Percentiles rank a stretch among this genome's conserved stretches.
Conservation (phyloP, 257 asterid species). For the Cruciata laevipes region DNA sequence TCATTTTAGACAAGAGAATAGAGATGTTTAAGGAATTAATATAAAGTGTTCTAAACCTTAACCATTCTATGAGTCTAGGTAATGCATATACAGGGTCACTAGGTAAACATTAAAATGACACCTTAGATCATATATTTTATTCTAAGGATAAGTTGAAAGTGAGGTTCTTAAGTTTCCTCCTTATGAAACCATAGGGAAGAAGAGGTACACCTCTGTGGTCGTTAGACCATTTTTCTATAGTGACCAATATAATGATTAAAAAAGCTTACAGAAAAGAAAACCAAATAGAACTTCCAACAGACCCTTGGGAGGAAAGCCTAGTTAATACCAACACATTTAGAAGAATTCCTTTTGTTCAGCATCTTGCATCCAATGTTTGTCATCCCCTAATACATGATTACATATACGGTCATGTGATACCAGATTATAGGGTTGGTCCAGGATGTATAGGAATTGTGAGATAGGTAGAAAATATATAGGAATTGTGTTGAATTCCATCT, state of each 20-base stretch:
- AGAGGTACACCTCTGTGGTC: conserved; percentile 10
- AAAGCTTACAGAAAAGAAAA: background rate
- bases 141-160: conserved; percentile 9
- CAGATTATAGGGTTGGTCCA: too few relatives aligned
- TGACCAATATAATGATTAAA: conserved; percentile 1
- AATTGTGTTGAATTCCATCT: too few relatives aligned
- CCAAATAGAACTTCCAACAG: background rate
- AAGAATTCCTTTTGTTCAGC: too few relatives aligned
- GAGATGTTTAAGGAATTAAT: background rate
- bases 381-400: too few relatives aligned
- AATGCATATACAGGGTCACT: background rate
- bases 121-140: conserved; percentile 7
- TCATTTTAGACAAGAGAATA: background rate
- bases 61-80: background rate
- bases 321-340: too few relatives aligned
- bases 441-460: too few relatives aligned
- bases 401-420: too few relatives aligned
- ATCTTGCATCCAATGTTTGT: too few relatives aligned
- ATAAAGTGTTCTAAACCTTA: background rate
- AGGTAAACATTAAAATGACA: background rate
- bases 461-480: too few relatives aligned
- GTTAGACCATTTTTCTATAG: conserved; percentile 1
- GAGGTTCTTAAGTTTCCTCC: conserved; percentile 3
- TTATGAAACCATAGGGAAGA: conserved; percentile 1
- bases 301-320: conserved; percentile 4